Conservation (phyloP, 768 basidiomycete genomes). For the Leccinum barrowsii region DNA sequence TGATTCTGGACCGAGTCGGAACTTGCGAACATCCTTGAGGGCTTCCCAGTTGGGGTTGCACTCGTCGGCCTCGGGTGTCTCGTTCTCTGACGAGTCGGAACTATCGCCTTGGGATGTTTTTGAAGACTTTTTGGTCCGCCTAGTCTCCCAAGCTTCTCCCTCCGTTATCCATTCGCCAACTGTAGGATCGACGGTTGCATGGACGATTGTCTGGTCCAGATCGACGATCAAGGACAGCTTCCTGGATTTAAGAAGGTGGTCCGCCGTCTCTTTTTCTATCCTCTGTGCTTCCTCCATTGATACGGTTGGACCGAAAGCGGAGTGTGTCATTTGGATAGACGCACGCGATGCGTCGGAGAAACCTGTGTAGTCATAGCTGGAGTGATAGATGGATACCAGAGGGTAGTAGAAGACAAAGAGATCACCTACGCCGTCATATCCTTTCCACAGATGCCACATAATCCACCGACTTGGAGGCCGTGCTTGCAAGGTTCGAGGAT, state of each 20-base stretch:
- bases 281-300: slow-evolving; percentile 89
- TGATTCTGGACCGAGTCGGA: slow-evolving; percentile 79
- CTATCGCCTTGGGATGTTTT: slow-evolving; percentile 28
- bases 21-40: slow-evolving; percentile 85
- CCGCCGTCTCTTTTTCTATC: slow-evolving; percentile 79
- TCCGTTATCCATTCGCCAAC: slow-evolving; percentile 96
- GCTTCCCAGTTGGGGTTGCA: slow-evolving; percentile 94
- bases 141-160: slow-evolving; percentile 75
- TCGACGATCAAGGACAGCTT: slow-evolving; percentile 96
- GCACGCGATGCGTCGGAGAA: slow-evolving; percentile 85
- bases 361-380: slow-evolving; percentile 80
- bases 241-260: slow-evolving; percentile 67
- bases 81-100: slow-evolving; percentile 38
- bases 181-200: slow-evolving; percentile 97
- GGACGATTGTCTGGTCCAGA: slow-evolving; percentile 97
- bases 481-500: slow-evolving; percentile 95
- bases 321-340: slow-evolving; percentile 92
- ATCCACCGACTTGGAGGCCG: slow-evolving; percentile 85
- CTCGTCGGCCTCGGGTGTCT: slow-evolving; percentile 46
- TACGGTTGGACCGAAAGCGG: slow-evolving; percentile 85
- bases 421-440: slow-evolving; percentile 82
- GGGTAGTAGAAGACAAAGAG: slow-evolving; percentile 1
- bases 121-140: slow-evolving; percentile 43
- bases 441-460: slow-evolving; percentile 93
- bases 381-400: slow-evolving; percentile 12